These are phyloP conservation scores for Pharnaceum exiguum DNA, from an alignment of 148 eudicot species.

Conservation along the genomic window DNA sequence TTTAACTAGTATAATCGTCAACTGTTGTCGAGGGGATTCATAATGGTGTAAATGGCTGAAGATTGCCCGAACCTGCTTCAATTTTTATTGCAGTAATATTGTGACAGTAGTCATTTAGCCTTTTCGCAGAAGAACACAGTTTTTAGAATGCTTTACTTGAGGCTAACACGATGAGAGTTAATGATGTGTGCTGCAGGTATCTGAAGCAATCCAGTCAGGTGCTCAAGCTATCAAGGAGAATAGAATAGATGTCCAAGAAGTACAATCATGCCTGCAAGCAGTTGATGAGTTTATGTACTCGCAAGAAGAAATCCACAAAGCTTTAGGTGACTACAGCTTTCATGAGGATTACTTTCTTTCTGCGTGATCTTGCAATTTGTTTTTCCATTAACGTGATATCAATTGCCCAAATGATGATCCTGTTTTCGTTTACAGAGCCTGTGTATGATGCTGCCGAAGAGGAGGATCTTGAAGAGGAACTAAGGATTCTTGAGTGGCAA, in stretches of 20 bases:
- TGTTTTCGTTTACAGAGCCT: slow-evolving; percentile 31
- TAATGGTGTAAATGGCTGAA: too few relatives aligned
- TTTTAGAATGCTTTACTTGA: too few relatives aligned
- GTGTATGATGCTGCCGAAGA: slow-evolving; percentile 37
- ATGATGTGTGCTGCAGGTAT: slow-evolving; percentile 38
- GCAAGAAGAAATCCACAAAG: slow-evolving; percentile 45
- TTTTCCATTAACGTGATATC: not conserved
- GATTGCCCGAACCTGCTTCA: not conserved
- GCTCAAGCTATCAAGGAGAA: slow-evolving; percentile 65
- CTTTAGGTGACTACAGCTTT: slow-evolving; percentile 55
- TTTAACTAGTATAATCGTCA: too few relatives aligned
- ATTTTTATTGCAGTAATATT: not conserved
- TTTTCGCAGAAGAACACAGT: too few relatives aligned
- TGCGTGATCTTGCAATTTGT: not conserved
- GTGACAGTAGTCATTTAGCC: too few relatives aligned
- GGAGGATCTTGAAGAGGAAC: slow-evolving; percentile 72
- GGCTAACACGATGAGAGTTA: too few relatives aligned
- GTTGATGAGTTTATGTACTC: slow-evolving; percentile 57
- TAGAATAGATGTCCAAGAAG: slow-evolving; percentile 50
- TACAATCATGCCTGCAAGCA: slow-evolving; percentile 56
- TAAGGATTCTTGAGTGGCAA: slow-evolving; percentile 50
- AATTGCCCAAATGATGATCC: not conserved
- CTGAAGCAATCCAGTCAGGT: slow-evolving; percentile 75
- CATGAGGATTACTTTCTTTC: too few relatives aligned
- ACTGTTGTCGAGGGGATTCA: too few relatives aligned